These are phyloP conservation scores for Penicillium sp. DNA, from an alignment of 2,329 filamentous ascomycete genomes.

Conservation along the genomic window DNA sequence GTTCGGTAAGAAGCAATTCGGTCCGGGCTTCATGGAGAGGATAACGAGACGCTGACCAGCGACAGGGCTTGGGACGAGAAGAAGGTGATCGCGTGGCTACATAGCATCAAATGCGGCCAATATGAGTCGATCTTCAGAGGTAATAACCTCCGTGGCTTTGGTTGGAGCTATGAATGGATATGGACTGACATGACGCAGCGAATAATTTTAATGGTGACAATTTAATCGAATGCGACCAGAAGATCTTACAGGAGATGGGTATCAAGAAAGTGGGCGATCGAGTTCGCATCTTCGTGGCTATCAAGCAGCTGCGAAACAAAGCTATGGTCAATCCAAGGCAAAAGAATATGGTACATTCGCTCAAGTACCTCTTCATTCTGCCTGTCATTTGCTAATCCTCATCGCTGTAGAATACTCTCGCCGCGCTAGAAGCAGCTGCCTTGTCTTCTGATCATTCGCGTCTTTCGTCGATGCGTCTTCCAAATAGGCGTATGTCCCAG, in stretches of 20 bases:
- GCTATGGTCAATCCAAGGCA: constrained; percentile 77
- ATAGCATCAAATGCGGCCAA: constrained; percentile 87
- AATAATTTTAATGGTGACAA: constrained; percentile 99
- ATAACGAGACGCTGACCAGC: constrained; percentile 20
- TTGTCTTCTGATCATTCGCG: constrained; percentile 67
- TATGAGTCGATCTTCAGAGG: constrained; percentile 86
- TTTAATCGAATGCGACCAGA: constrained; percentile 93
- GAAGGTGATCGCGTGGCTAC: constrained; percentile 85
- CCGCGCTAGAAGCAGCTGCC: constrained; percentile 68
- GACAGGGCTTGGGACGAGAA: constrained; percentile 81
- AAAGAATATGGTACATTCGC: constrained; percentile 72
- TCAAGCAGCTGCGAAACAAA: constrained; percentile 79
- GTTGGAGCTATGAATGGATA: background rate
- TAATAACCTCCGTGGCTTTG: constrained; percentile 30
- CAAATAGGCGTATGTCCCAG: constrained; percentile 64
- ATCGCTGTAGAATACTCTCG: constrained; percentile 73
- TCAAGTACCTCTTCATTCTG: background rate
- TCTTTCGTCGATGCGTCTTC: constrained; percentile 57
- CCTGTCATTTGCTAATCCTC: background rate
- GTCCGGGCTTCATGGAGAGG: background rate
- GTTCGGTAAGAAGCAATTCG: constrained; percentile 58
- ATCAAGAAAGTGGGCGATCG: constrained; percentile 97
- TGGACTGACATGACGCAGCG: constrained; percentile 46
- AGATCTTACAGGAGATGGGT: constrained; percentile 94
- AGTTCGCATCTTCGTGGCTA: constrained; percentile 83